phyloP scores from a whole-genome alignment of 2,329 filamentous ascomycete genomes.

The Neonectria magnoliae region DNA sequence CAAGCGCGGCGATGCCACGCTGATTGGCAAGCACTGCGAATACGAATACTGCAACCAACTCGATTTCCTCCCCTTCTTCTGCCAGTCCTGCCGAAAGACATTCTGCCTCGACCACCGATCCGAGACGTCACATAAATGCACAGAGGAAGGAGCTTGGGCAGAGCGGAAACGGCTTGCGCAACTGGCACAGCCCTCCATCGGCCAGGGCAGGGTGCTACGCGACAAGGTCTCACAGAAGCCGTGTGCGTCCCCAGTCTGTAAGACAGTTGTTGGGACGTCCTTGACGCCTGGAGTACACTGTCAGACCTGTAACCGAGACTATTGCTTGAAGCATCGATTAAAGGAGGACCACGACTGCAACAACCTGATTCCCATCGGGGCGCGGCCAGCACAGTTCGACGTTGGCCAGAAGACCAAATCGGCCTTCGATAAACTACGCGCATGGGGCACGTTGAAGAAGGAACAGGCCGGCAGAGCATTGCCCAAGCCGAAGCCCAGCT shows the following conservation, averaged over 20 bases:
- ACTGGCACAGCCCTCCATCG: constrained; percentile 63
- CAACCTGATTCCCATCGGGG: constrained; percentile 72
- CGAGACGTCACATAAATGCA: constrained; percentile 80
- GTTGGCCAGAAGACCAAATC: constrained; percentile 72
- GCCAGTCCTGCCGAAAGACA: constrained; percentile 84
- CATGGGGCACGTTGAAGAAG: constrained; percentile 83
- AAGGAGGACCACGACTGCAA: constrained; percentile 86
- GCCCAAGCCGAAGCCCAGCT: constrained; percentile 71
- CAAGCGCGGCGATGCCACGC: constrained; percentile 75
- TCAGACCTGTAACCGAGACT: constrained; percentile 74
- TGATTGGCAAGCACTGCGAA: constrained; percentile 92
- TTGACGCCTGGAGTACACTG: constrained; percentile 77
- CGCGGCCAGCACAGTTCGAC: constrained; percentile 55
- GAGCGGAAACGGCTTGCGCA: constrained; percentile 64
- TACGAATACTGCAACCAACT: constrained; percentile 91
- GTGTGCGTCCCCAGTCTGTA: constrained; percentile 73
- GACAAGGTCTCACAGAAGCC: constrained; percentile 70
- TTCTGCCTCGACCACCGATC: constrained; percentile 95
- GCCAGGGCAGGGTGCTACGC: constrained; percentile 63
- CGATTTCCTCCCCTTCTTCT: constrained; percentile 95
- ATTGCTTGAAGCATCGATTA: constrained; percentile 82
- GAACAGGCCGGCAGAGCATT: constrained; percentile 67
- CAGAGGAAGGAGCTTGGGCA: constrained; percentile 70
- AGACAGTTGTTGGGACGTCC: constrained; percentile 75
- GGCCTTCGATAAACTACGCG: constrained; percentile 79